These are phyloP conservation scores for Suhomyces anneliseae DNA, from an alignment of 1,139 yeast genomes.

Conservation along the genomic window DNA sequence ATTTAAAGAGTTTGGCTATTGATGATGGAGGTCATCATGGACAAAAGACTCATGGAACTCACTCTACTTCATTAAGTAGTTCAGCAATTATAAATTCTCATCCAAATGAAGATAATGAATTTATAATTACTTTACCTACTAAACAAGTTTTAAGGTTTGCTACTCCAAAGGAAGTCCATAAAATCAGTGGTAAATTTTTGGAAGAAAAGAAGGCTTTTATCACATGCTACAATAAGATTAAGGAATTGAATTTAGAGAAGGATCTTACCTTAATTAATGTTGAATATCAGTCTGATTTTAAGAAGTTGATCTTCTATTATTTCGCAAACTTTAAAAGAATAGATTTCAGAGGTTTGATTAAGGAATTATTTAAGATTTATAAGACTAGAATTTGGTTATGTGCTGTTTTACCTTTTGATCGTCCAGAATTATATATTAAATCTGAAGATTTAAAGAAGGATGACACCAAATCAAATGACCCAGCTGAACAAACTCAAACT, in stretches of 20 bases:
- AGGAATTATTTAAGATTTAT: constrained; percentile 88
- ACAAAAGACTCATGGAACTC: constrained; percentile 36
- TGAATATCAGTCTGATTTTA: constrained; percentile 93
- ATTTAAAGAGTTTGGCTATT: constrained; percentile 69
- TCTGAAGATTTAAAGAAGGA: constrained; percentile 7
- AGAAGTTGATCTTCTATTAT: constrained; percentile 90
- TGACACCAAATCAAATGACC: neutral
- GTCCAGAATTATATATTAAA: constrained; percentile 32
- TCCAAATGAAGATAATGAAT: constrained; percentile 44
- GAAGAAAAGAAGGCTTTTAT: constrained; percentile 50
- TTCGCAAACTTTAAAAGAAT: constrained; percentile 74
- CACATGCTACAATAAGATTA: constrained; percentile 46
- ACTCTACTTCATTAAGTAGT: constrained; percentile 39
- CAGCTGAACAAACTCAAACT: constrained; percentile 1
- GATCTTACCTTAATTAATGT: constrained; percentile 56
- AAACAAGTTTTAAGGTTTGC: constrained; percentile 52
- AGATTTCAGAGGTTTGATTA: constrained; percentile 88
- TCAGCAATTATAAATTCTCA: constrained; percentile 42
- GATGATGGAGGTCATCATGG: constrained; percentile 13
- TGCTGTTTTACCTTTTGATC: constrained; percentile 59
- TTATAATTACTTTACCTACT: constrained; percentile 48
- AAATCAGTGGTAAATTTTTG: constrained; percentile 43
- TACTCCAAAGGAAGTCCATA: constrained; percentile 48
- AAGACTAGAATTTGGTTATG: constrained; percentile 98
- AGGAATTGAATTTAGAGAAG: constrained; percentile 41